Conservation (phyloP, 352 stramenopile species). For the Phytophthora megakarya region DNA sequence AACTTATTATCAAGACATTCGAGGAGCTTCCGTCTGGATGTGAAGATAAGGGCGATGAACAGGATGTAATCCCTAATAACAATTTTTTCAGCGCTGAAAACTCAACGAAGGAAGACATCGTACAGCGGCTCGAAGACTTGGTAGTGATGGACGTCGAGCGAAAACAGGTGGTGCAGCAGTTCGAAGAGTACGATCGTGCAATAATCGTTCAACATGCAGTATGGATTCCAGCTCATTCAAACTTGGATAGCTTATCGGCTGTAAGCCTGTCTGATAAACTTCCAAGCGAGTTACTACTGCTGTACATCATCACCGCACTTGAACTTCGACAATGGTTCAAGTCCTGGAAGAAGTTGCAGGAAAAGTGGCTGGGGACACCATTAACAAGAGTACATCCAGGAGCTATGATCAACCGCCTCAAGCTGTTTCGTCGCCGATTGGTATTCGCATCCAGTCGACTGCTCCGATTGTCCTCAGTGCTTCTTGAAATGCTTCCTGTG, state of each 20-base stretch:
- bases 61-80: neutral
- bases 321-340: conserved; percentile 63
- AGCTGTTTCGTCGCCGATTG: conserved; percentile 61
- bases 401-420: conserved; percentile 58
- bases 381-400: conserved; percentile 49
- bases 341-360: conserved; percentile 50
- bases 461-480: conserved; percentile 18
- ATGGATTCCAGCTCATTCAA: conserved; percentile 9
- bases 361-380: conserved; percentile 51
- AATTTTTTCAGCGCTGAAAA: neutral
- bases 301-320: conserved; percentile 59
- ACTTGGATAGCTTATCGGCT: conserved; percentile 8
- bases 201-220: conserved; percentile 25
- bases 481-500: conserved; percentile 19
- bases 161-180: conserved; percentile 45
- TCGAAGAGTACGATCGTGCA: conserved; percentile 49
- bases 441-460: conserved; percentile 44
- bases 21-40: conserved; percentile 35
- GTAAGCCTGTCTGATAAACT: conserved; percentile 34
- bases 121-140: conserved; percentile 54
- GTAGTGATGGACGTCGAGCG: conserved; percentile 54
- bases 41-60: conserved; percentile 24
- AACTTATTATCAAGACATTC: conserved; percentile 46
- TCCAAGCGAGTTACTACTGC: conserved; percentile 50
- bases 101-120: conserved; percentile 29